A percentile compares a stretch with the other conserved stretches of the same genome.
Evolutionary conservation across 768 basidiomycete genomes (phyloP).

Genomic region (Pleurotus djamor): DNA sequence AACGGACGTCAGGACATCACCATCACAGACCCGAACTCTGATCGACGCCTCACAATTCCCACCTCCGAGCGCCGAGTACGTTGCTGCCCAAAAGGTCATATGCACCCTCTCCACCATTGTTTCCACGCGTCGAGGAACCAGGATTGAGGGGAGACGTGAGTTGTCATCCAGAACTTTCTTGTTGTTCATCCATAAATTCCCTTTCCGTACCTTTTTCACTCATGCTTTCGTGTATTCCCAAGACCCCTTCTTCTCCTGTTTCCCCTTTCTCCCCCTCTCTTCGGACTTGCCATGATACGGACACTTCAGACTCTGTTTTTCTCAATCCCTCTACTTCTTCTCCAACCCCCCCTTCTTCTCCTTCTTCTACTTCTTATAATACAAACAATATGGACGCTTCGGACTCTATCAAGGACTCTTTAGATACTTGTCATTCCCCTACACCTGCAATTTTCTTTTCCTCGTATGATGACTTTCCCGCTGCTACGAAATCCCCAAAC

Average conservation of each 20-base stretch:
- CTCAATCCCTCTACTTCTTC: background rate
- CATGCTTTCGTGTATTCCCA: too few relatives aligned
- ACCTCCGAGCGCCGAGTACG: conserved; percentile 1
- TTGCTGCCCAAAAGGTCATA: background rate
- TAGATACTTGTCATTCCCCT: background rate
- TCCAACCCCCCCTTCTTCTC: background rate
- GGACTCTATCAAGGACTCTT: background rate
- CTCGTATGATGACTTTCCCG: background rate
- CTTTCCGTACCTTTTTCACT: background rate
- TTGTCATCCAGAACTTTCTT: background rate
- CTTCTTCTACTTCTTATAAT: background rate
- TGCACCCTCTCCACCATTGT: background rate
- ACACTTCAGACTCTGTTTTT: background rate
- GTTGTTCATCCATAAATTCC: background rate
- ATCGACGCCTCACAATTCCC: conserved; percentile 7
- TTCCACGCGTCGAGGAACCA: background rate
- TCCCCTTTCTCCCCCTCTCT: too few relatives aligned
- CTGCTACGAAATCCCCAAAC: background rate
- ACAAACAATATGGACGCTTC: background rate
- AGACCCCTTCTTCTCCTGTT: too few relatives aligned
- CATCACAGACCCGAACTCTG: conserved; percentile 17
- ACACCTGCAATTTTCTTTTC: background rate
- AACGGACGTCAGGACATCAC: conserved; percentile 14
- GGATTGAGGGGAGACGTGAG: background rate
- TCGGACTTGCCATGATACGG: too few relatives aligned